These are phyloP conservation scores for Carex kokanica DNA, from an alignment of 176 grass and related monocot species.

Conservation along the genomic window DNA sequence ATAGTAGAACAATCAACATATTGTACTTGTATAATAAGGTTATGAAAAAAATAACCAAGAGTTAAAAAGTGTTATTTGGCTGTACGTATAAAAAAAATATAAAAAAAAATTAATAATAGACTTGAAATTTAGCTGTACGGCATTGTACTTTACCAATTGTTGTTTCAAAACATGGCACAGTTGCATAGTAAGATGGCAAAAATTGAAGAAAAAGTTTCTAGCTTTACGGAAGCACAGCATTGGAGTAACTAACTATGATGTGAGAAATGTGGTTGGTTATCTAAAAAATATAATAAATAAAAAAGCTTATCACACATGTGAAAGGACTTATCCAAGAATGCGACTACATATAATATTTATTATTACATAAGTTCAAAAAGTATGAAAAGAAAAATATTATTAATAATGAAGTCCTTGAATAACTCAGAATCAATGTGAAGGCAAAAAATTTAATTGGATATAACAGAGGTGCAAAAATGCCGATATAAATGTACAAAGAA, in stretches of 20 bases:
- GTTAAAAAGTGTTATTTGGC: neutral
- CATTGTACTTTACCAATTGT: slow-evolving; percentile 21
- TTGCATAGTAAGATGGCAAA: slow-evolving; percentile 8
- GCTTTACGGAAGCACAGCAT: slow-evolving; percentile 13
- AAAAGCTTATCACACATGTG: neutral
- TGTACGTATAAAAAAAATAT: neutral
- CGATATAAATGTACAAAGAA: neutral
- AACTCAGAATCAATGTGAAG: neutral
- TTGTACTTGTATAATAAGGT: neutral
- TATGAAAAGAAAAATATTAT: neutral
- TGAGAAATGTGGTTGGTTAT: neutral
- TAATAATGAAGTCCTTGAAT: neutral
- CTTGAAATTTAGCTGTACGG: neutral
- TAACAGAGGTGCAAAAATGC: neutral
- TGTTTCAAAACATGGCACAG: neutral
- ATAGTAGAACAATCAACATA: neutral
- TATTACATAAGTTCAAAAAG: neutral
- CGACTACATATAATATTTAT: slow-evolving; percentile 4
- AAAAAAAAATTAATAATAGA: neutral
- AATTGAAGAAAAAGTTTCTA: slow-evolving; percentile 1
- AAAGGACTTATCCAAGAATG: neutral
- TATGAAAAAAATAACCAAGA: neutral
- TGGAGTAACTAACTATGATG: slow-evolving; percentile 19
- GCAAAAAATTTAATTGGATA: neutral
- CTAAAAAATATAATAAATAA: neutral